phyloP scores from a whole-genome alignment of 192 early-diverging fungal species.

The Coemansia sp. region DNA sequence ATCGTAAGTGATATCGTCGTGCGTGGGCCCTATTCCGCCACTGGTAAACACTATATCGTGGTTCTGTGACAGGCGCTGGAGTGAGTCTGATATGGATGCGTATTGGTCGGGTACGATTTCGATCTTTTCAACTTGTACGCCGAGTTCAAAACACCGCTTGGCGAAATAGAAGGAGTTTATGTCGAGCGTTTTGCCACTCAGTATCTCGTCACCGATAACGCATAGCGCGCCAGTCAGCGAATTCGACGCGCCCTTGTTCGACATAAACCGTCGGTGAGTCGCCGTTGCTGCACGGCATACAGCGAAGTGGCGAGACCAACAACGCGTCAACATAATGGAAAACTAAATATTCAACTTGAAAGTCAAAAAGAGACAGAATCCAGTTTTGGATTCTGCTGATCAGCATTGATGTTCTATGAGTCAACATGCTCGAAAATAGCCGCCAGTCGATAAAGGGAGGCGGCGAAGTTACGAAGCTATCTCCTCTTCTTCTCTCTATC shows the following conservation, averaged over 20 bases:
- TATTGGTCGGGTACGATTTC: conserved; percentile 54
- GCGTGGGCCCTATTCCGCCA: conserved; percentile 74
- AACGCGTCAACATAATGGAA: background rate
- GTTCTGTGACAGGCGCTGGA: conserved; percentile 50
- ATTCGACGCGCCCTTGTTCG: background rate
- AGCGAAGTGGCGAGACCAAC: background rate
- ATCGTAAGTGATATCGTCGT: conserved; percentile 70
- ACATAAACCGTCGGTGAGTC: background rate
- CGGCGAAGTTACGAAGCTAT: background rate
- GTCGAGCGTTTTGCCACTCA: conserved; percentile 71
- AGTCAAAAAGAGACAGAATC: background rate
- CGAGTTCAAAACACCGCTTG: conserved; percentile 61
- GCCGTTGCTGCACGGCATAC: background rate
- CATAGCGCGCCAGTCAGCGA: conserved; percentile 56
- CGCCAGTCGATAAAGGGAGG: background rate
- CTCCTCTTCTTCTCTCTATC: background rate
- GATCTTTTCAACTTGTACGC: conserved; percentile 61
- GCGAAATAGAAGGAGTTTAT: conserved; percentile 64
- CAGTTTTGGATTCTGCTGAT: background rate
- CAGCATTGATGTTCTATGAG: background rate
- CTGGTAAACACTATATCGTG: conserved; percentile 70
- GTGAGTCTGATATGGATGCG: conserved; percentile 47
- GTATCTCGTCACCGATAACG: conserved; percentile 75
- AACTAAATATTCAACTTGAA: background rate
- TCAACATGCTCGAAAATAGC: background rate